Base-by-base conservation (phyloP, 129 eudicot genomes). In the Helianthus tuberosus region DNA sequence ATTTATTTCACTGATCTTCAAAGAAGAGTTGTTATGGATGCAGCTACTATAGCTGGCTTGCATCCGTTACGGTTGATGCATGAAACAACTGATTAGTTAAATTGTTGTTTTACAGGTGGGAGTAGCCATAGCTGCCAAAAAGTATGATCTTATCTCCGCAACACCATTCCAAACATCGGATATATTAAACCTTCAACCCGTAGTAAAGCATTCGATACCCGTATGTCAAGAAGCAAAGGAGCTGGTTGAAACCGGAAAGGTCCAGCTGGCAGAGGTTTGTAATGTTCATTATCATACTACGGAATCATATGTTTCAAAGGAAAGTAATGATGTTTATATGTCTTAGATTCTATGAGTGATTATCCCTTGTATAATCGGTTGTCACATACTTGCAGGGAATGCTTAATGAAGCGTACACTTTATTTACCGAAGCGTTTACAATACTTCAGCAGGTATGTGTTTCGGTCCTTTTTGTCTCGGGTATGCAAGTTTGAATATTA, bases 161-260 rank as follows among this genome's bases (percentile, higher is more conserved):
- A 68, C 84, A 29, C 97, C 97, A 64, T 95, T 95, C 78, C 86
- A 85, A 77, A 79, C 87, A 54, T 84, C 90, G 36, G 99, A 95
- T 71, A 85, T 95, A 66, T 64, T 89, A 72, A 79, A 91, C 84
- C 78, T 95, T 51, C 91, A 87, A 81, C 97, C 99, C 38, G 94
- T 91, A 10, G 96, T 95, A 38, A 95, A 95, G 79, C 96, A 95
- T 73, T 87, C 97, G 0, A 89, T 95, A 43, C 99, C 99, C 16
- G 82, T 95, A 3, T 89, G 97, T 73, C 83, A 96, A 59, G 97
- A 91, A 68, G 97, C 99, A 36, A 89, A 91, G 88, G 93, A 88
- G 81, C 90, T 95, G 64, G 87, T 95, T 62, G 99, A 95, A 75
- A 87, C 97, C 2, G 99, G 99, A 50, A 95, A 95, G 79, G 85